Evolutionary conservation across 2,329 filamentous ascomycete species (phyloP).

Genomic region (Furcasterigmium furcatum): DNA sequence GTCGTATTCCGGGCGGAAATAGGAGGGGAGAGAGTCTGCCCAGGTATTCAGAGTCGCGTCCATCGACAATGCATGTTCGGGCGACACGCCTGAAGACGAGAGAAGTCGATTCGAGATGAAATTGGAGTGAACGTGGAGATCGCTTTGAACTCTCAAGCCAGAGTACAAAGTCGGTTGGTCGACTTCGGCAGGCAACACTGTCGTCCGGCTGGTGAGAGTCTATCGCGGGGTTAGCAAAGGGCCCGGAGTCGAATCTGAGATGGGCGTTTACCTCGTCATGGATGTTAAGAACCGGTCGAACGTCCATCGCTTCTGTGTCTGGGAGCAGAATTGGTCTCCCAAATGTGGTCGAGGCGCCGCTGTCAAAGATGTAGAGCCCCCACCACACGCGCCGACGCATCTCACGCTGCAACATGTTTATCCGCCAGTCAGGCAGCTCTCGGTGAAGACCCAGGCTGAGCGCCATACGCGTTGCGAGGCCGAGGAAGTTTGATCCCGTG

Average conservation of each 20-base stretch:
- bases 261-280: conserved; percentile 15
- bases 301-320: conserved; percentile 23
- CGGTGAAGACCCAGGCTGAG: conserved; percentile 42
- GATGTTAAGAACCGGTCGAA: conserved; percentile 22
- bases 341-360: conserved; percentile 43
- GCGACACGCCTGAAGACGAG: conserved; percentile 17
- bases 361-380: conserved; percentile 40
- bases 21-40: conserved; percentile 20
- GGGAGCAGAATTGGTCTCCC: conserved; percentile 23
- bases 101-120: conserved; percentile 25
- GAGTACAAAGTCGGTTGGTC: conserved; percentile 21
- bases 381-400: conserved; percentile 38
- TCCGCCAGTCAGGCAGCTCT: conserved; percentile 30
- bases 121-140: conserved; percentile 25
- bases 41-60: conserved; percentile 19
- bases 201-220: conserved; percentile 19
- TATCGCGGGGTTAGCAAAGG: conserved; percentile 4
- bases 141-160: conserved; percentile 21
- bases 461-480: conserved; percentile 42
- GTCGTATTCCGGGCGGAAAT: conserved; percentile 16
- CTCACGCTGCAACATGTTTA: conserved; percentile 26
- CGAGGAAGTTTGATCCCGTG: conserved; percentile 43
- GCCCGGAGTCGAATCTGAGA: background rate
- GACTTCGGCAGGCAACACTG: conserved; percentile 16
- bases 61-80: conserved; percentile 19